Evolutionary conservation across 495 filamentous ascomycete genomes (phyloP).

Genomic region (Penicillium tannophilum): DNA sequence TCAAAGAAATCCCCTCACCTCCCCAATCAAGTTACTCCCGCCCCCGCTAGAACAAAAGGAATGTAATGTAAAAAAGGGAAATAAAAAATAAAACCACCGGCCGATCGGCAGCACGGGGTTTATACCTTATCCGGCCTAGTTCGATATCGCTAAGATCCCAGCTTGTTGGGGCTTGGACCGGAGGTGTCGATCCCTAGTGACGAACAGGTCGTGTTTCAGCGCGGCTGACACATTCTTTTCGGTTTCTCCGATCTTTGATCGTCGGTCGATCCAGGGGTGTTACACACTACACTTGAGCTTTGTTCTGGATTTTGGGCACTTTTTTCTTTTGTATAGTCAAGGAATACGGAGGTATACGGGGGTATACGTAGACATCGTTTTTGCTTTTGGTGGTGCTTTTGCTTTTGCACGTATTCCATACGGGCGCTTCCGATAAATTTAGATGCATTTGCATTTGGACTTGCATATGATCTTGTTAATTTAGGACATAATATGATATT

Average conservation of each 20-base stretch:
- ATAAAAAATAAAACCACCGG: background rate
- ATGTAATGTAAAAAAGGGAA: background rate
- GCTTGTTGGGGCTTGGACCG: constrained; percentile 1
- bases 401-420: constrained; percentile 1
- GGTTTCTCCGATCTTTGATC: constrained; percentile 19
- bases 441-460: background rate
- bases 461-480: background rate
- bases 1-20: background rate
- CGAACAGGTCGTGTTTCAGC: constrained; percentile 35
- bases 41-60: background rate
- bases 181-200: constrained; percentile 21
- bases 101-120: constrained; percentile 18
- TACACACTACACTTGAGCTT: no score
- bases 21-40: background rate
- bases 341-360: no score
- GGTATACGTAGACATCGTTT: no score
- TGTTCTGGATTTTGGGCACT: background rate
- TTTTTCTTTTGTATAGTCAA: background rate
- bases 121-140: constrained; percentile 7
- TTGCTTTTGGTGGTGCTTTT: constrained; percentile 2
- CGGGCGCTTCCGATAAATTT: background rate
- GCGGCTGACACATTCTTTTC: constrained; percentile 16
- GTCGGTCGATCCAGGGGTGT: constrained; percentile 21
- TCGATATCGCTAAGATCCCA: constrained; percentile 8
- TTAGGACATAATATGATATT: background rate